Percentiles rank a stretch among this genome's conserved stretches.
Evolutionary conservation across 1,139 yeast genomes (phyloP).

Genomic region (Diutina mesorugosa): DNA sequence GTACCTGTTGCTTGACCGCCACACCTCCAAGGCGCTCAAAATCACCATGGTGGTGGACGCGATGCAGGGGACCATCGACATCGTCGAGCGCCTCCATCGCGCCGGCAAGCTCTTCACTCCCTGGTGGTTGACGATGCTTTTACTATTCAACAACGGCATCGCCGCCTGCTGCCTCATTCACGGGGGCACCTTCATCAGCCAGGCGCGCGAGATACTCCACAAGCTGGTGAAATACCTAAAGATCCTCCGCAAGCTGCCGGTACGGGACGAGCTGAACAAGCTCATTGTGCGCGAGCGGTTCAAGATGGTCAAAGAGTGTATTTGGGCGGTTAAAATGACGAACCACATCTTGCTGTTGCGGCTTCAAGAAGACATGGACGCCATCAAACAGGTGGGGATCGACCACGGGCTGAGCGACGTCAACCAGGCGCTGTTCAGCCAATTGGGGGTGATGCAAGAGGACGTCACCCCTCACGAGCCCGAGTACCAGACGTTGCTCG

Average conservation of each 20-base stretch:
- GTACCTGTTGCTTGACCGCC: slow-evolving; percentile 22
- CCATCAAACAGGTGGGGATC: slow-evolving; percentile 29
- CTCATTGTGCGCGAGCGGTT: slow-evolving; percentile 29
- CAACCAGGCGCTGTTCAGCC: slow-evolving; percentile 35
- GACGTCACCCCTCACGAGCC: neutral
- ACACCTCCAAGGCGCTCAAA: slow-evolving; percentile 20
- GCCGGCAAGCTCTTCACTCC: slow-evolving; percentile 29
- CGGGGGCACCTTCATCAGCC: slow-evolving; percentile 19
- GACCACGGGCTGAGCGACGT: slow-evolving; percentile 48
- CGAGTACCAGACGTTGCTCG: neutral
- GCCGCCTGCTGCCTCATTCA: slow-evolving; percentile 32
- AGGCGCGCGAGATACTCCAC: slow-evolving; percentile 15
- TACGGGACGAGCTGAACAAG: slow-evolving; percentile 19
- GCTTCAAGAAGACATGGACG: slow-evolving; percentile 26
- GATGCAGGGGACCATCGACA: slow-evolving; percentile 21
- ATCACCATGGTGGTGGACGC: slow-evolving; percentile 23
- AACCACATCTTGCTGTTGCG: slow-evolving; percentile 38
- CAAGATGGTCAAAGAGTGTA: slow-evolving; percentile 49
- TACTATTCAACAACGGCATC: slow-evolving; percentile 36
- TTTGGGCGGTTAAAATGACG: slow-evolving; percentile 50
- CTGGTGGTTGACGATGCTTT: slow-evolving; percentile 40
- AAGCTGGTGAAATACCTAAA: slow-evolving; percentile 16
- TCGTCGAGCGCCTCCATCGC: slow-evolving; percentile 20
- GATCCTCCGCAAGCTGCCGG: slow-evolving; percentile 17
- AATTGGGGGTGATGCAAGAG: slow-evolving; percentile 20